Evolutionary conservation across 208 protist species (phyloP).

Genomic region (Crithidia brevicula): DNA sequence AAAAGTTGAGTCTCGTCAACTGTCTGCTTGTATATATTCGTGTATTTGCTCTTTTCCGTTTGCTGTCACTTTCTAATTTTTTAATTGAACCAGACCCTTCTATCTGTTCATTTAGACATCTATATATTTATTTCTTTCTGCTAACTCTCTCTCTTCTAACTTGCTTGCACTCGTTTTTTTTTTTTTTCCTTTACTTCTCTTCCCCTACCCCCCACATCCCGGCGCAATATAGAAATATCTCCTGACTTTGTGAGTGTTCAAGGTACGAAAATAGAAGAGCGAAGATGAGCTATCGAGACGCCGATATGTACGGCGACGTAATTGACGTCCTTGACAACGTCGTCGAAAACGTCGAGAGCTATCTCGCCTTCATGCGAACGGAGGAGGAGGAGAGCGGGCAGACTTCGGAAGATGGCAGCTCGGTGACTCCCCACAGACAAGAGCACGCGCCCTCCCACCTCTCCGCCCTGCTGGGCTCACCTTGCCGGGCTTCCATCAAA

Average conservation of each 20-base stretch:
- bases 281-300: slow-evolving; percentile 20
- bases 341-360: slow-evolving; percentile 28
- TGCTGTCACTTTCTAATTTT: no score
- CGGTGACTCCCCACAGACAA: no score
- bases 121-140: no score
- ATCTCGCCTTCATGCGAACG: slow-evolving; percentile 7
- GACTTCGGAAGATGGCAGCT: background rate
- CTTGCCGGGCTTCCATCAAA: slow-evolving; percentile 15
- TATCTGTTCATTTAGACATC: no score
- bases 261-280: slow-evolving; percentile 7
- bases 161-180: slow-evolving; percentile 14
- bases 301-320: slow-evolving; percentile 29
- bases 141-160: slow-evolving; percentile 17
- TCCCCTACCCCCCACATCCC: background rate
- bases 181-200: slow-evolving; percentile 13
- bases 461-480: background rate
- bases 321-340: slow-evolving; percentile 29
- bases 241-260: no score
- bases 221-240: no score
- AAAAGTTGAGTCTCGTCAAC: no score
- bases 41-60: no score
- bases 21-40: no score
- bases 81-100: no score
- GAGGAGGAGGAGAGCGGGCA: no score
- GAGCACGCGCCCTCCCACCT: background rate